Evolutionary conservation across 164 flowering plant species (phyloP).

Genomic region (Umbellularia californica): DNA sequence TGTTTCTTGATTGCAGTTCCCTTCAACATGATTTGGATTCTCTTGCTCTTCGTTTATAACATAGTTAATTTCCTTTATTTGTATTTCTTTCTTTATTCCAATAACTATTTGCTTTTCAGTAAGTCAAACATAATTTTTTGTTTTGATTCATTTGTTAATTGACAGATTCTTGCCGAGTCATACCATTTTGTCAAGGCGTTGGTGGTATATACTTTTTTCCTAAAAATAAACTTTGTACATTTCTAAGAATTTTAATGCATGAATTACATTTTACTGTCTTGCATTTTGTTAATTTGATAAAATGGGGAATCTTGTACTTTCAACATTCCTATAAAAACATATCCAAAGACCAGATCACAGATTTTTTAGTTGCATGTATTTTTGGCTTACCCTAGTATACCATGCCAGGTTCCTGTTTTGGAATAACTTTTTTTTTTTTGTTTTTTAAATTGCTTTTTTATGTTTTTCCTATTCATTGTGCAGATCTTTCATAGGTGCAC

Average conservation of each 20-base stretch:
- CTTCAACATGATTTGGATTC: neutral
- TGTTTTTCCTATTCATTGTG: slow-evolving; percentile 36
- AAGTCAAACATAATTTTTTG: neutral
- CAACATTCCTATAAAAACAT: neutral
- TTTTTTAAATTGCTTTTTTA: slow-evolving; percentile 23
- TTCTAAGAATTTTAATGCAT: slow-evolving; percentile 2
- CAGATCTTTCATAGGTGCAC: slow-evolving; percentile 46
- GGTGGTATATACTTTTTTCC: too few species aligned
- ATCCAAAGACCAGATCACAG: neutral
- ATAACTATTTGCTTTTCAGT: neutral
- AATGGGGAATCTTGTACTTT: slow-evolving; percentile 1
- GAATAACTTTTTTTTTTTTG: neutral
- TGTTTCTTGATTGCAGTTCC: neutral
- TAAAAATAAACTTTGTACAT: neutral
- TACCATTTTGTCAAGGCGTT: too few species aligned
- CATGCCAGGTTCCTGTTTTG: slow-evolving; percentile 10
- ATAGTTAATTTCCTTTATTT: neutral
- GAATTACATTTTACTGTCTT: neutral
- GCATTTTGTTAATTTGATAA: slow-evolving; percentile 1
- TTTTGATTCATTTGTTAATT: neutral
- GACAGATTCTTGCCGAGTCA: neutral
- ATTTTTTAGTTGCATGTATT: neutral
- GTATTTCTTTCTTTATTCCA: neutral
- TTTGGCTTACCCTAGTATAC: neutral
- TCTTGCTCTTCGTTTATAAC: neutral